Evolutionary conservation across 768 basidiomycete species (phyloP), one percentile per base, ranked within the genome.

Genomic region (Rossbeevera mucosa): DNA sequence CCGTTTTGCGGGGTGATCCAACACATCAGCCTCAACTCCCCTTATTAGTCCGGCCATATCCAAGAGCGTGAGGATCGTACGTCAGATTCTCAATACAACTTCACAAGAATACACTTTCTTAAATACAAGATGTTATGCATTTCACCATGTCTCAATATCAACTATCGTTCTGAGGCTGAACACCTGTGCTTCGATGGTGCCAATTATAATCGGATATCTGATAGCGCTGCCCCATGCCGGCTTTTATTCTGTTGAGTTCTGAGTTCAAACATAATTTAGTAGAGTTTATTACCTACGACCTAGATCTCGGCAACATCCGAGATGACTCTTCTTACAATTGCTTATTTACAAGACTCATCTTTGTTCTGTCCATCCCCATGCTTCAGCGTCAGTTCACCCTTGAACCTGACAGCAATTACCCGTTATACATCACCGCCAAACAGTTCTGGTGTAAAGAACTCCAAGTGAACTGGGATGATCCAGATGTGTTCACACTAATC

Each of bases 371-470:
- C 33, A 56, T 30, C n/a, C 18, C 31, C 40, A 64, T 69, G 63
- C 55, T 51, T 41, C 56, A 63, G 46, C 65, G 59, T 21, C 55
- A 54, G 45, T 55, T 75, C 22, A 64, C 63, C 47, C 71, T 76
- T 49, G 64, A 69, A 24, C 78, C 79, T 14, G 61, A 69, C 7
- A 52, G 54, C 25, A 71, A 65, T 48, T 80, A 80, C 53, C 76
- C 80, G 0, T 70, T 83, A 44, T 70, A 71, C 57, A 69, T 80
- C 42, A 77, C 76, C 7, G 83, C 81, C 14, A 85, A 83, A 61
- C 76, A 80, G 44, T 82, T 81, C 59, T 80, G 77, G 77, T 53
- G 70, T 24, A 64, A 73, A 2, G 70, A 71, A 25, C 69, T 75
- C 48, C 73, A 73, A 22, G 61, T 57, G 1, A 59, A 76, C 49